phyloP scores from a whole-genome alignment of 495 filamentous ascomycete species.

The Annulohypoxylon maeteangense region DNA sequence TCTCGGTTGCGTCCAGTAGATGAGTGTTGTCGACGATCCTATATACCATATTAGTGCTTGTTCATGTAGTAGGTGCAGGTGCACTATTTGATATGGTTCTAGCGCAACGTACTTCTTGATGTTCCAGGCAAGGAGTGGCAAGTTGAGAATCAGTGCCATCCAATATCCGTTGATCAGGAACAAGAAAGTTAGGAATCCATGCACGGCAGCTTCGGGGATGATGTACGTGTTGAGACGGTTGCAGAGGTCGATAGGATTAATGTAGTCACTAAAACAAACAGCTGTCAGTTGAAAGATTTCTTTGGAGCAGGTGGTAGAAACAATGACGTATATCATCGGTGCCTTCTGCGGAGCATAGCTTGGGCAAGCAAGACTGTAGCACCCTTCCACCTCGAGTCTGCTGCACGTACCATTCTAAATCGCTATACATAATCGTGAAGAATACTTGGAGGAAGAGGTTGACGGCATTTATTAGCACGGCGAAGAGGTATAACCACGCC shows the following conservation, averaged over 20 bases:
- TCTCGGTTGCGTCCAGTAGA: slow-evolving; percentile 96
- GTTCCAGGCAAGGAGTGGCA: slow-evolving; percentile 93
- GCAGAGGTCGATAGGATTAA: slow-evolving; percentile 99
- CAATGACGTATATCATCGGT: slow-evolving; percentile 39
- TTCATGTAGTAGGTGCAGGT: neutral
- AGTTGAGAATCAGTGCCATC: slow-evolving; percentile 89
- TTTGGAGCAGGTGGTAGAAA: slow-evolving; percentile 13
- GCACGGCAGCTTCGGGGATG: slow-evolving; percentile 96
- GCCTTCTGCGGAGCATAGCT: slow-evolving; percentile 22
- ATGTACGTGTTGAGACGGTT: slow-evolving; percentile 99
- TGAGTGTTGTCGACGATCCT: slow-evolving; percentile 98
- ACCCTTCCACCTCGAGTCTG: neutral
- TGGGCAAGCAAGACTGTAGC: neutral
- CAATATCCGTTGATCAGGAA: slow-evolving; percentile 99
- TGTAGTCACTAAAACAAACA: slow-evolving; percentile 81
- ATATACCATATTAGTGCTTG: slow-evolving; percentile 39
- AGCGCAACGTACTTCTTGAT: slow-evolving; percentile 84
- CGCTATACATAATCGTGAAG: slow-evolving; percentile 99
- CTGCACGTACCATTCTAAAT: slow-evolving; percentile 92
- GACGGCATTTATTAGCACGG: slow-evolving; percentile 99
- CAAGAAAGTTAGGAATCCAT: slow-evolving; percentile 90
- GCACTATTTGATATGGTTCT: neutral
- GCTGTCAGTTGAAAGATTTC: slow-evolving; percentile 36
- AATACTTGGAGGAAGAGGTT: slow-evolving; percentile 99
- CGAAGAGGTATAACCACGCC: slow-evolving; percentile 98